Evolutionary conservation across 352 stramenopile species (phyloP), one percentile per base, ranked within the genome.

Genomic region (Globisporangium abappressorium): DNA sequence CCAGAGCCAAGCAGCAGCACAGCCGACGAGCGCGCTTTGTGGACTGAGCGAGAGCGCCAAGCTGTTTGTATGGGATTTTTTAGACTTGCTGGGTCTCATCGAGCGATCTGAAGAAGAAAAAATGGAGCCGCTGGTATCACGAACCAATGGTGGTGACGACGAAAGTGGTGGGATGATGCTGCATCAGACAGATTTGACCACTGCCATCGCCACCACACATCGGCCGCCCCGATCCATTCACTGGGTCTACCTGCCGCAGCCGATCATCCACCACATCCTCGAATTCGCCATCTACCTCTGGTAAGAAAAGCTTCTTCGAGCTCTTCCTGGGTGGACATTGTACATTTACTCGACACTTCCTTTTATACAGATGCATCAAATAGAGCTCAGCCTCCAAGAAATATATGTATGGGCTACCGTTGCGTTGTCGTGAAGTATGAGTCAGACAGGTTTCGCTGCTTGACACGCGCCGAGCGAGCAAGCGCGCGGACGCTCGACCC

Each of bases 201-300:
- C 26, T 7, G 4, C 53, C 53, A 55, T 11, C 30, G 68, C 5
- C 24, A 65, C 47, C 24, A 46, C 14, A 20, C 38, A 15, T 11
- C 26, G 41, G 41, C 0, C 43, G 11, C 1, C 11, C 68, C 84
- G 60, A 64, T 62, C 20, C 20, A 20, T 62, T 9, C 56, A 62
- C 30, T 92, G 84, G 84, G 43, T 57, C 60, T 89, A 81, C 55
- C 56, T 92, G 22, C 58, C 80, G 2, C 70, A 60, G 38, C 79
- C 75, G 9, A 34, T 89, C 30, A 46, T 90, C 24, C 63, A 70
- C 6, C 81, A 78, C 60, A 84, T 91, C 64, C 62, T 89, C 49
- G 77, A 87, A 62, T 88, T 74, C 54, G 84, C 81, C n/a, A 64
- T 88, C 30, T 88, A 77, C 60, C 75, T 89, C 1, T 90, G 79